Base-by-base conservation (phyloP, 2,329 filamentous ascomycete species). In the Fusarium odoratissimum region DNA sequence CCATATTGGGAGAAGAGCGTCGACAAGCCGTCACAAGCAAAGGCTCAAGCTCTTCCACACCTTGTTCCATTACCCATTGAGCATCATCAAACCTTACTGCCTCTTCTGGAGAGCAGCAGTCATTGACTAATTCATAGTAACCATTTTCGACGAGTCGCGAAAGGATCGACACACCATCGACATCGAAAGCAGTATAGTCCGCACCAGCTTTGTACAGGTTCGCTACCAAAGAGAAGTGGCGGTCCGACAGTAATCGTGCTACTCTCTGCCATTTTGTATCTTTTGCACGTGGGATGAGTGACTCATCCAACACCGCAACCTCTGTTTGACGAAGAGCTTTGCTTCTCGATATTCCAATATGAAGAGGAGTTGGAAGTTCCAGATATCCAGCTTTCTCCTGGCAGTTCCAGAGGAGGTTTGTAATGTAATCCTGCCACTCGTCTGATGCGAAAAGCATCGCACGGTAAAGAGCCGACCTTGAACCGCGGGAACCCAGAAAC, bases 1-100 rank as follows among this genome's bases (percentile, higher is more conserved):
- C 65, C 65, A 75, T 74, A 14, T 72, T 75, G 23, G 71, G 68
- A 28, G 64, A 33, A 30, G n/a, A 25, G n/a, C 62, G 46, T 10
- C 28, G 17, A 38, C 67, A 74, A 33, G 73, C 71, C 21, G 31
- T 28, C 10, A 55, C 21, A 31, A 69, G 31, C 23, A 72, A 44
- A 33, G 65, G 46, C 2, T 57, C 41, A 19, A 55, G 45, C 4
- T 25, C 45, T 23, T 31, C n/a, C 2, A 8, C 13, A 5, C 10
- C 12, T 25, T 31, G 28, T n/a, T 41, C 21, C 44, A 21, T 17
- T 28, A 12, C 5, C 62, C 44, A 46, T 30, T 65, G n/a, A 5
- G 31, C 30, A 49, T 66, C 49, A 17, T 68, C 59, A 30, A 63
- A 59, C 14, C 28, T 54, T 8, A 5, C 44, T 28, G 44, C 60